These are phyloP conservation scores for Hanseniaspora lindneri DNA, from an alignment of 805 yeast species.

Conservation along the genomic window DNA sequence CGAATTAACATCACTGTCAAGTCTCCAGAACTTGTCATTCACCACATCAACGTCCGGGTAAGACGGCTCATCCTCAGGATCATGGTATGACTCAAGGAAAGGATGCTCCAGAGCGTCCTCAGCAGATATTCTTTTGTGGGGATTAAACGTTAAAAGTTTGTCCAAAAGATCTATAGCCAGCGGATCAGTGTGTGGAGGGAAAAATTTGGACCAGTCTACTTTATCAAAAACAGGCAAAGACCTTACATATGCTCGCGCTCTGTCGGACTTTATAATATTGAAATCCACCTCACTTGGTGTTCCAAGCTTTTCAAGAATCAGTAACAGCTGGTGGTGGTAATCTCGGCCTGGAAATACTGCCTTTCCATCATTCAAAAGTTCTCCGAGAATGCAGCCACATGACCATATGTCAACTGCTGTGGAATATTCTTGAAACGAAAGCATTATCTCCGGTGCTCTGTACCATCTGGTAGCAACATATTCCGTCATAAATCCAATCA, in stretches of 20 bases:
- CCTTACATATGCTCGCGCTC: constrained; percentile 67
- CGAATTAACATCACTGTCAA: constrained; percentile 30
- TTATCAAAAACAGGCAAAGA: constrained; percentile 52
- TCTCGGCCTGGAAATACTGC: constrained; percentile 71
- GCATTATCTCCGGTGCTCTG: constrained; percentile 74
- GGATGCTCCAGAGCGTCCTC: constrained; percentile 67
- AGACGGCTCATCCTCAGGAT: constrained; percentile 58
- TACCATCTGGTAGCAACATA: constrained; percentile 82
- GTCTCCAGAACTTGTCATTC: constrained; percentile 33
- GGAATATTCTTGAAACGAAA: constrained; percentile 58
- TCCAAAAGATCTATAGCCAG: constrained; percentile 51
- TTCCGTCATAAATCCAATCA: constrained; percentile 53
- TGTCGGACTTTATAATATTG: constrained; percentile 56
- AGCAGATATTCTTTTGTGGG: constrained; percentile 61
- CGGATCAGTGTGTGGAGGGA: constrained; percentile 29
- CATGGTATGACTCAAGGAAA: constrained; percentile 54
- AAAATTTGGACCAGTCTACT: constrained; percentile 33
- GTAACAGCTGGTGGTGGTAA: constrained; percentile 53
- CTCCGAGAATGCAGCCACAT: constrained; percentile 67
- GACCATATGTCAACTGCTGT: constrained; percentile 75
- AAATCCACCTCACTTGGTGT: constrained; percentile 66
- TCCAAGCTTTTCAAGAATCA: constrained; percentile 58
- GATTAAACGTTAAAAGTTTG: constrained; percentile 59
- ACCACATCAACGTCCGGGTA: constrained; percentile 28
- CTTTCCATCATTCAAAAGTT: constrained; percentile 42